phyloP scores from a whole-genome alignment of 495 filamentous ascomycete genomes.

The Penicillium daleae region DNA sequence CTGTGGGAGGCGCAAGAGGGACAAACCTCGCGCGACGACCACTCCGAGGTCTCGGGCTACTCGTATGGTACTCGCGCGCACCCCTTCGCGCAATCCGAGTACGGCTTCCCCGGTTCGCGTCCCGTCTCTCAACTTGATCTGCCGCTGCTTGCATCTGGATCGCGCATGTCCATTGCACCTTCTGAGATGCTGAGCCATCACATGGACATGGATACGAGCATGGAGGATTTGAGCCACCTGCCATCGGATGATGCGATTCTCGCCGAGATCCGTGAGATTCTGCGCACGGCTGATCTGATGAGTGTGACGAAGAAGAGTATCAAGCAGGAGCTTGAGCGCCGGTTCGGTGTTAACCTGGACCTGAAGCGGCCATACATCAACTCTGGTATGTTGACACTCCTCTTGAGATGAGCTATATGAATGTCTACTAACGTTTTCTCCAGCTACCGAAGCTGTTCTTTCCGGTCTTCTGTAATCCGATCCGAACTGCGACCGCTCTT shows the following conservation, averaged over 20 bases:
- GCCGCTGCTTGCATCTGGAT: slow-evolving; percentile 47
- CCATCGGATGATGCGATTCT: slow-evolving; percentile 89
- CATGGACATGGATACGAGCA: slow-evolving; percentile 62
- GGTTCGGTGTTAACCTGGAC: slow-evolving; percentile 83
- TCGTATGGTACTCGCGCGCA: slow-evolving; percentile 88
- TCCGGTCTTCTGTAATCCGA: slow-evolving; percentile 64
- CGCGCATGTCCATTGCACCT: slow-evolving; percentile 79
- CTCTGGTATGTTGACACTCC: slow-evolving; percentile 62
- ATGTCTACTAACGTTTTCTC: slow-evolving; percentile 39
- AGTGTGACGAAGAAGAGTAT: slow-evolving; percentile 97
- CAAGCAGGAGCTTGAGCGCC: slow-evolving; percentile 86
- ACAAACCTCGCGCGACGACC: slow-evolving; percentile 83
- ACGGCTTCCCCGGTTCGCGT: slow-evolving; percentile 59
- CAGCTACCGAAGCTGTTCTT: slow-evolving; percentile 75
- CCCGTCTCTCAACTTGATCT: slow-evolving; percentile 78
- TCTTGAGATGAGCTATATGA: slow-evolving; percentile 4
- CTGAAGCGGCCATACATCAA: slow-evolving; percentile 87
- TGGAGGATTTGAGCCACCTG: slow-evolving; percentile 71
- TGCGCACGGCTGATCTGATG: slow-evolving; percentile 93
- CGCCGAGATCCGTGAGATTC: slow-evolving; percentile 91
- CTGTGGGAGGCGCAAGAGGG: slow-evolving; percentile 70
- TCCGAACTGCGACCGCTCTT: background rate
- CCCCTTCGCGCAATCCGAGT: slow-evolving; percentile 56
- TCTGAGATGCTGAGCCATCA: slow-evolving; percentile 71
- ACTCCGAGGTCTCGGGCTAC: slow-evolving; percentile 87